A percentile compares a stretch with the other conserved stretches of the same genome.
These are phyloP conservation scores for Heimioporus sp. DNA, from an alignment of 768 basidiomycete genomes.

Conservation along the genomic window DNA sequence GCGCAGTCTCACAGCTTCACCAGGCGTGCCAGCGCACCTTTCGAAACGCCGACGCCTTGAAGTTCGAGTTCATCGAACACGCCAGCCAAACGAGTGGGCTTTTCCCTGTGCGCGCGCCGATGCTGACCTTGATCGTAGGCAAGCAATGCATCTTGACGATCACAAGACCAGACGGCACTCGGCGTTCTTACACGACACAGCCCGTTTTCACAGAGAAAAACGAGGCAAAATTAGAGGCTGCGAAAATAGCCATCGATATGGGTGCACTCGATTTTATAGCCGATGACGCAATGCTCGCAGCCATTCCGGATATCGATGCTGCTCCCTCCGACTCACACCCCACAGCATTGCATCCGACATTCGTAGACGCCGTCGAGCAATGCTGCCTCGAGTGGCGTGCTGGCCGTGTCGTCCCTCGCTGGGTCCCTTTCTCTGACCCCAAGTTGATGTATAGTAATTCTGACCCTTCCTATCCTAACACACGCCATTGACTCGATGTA, in stretches of 20 bases:
- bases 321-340: background rate
- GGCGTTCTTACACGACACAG: conserved; percentile 54
- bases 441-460: conserved; percentile 44
- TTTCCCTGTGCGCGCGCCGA: too few species aligned
- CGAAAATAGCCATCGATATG: conserved; percentile 53
- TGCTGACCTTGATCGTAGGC: conserved; percentile 31
- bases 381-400: conserved; percentile 56
- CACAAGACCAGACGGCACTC: conserved; percentile 49
- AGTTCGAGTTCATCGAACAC: conserved; percentile 49
- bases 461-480: background rate
- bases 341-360: background rate
- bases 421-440: conserved; percentile 49
- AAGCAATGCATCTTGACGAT: conserved; percentile 64
- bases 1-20: conserved; percentile 37
- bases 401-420: conserved; percentile 48
- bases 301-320: too few species aligned
- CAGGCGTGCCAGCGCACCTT: conserved; percentile 42
- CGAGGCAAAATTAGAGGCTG: conserved; percentile 55
- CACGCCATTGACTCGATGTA: conserved; percentile 16
- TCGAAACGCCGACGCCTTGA: conserved; percentile 40
- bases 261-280: conserved; percentile 53
- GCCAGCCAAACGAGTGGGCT: conserved; percentile 35
- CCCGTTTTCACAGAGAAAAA: conserved; percentile 40
- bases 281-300: background rate
- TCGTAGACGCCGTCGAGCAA: conserved; percentile 46